Evolutionary conservation across 106 monocot species (phyloP).

Genomic region (Acorus gramineus): DNA sequence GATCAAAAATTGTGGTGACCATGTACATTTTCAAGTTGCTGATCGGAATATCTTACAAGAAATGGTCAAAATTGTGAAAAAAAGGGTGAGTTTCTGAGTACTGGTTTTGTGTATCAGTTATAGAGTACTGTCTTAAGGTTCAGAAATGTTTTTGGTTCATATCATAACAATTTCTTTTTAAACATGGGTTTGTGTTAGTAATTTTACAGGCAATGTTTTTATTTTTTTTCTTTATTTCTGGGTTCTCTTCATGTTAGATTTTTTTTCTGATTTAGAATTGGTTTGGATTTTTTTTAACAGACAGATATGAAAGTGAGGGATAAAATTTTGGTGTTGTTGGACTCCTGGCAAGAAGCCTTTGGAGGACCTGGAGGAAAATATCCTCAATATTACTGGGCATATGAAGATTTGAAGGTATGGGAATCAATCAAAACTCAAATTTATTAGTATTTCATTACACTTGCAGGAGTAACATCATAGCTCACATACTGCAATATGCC

Average conservation of each 20-base stretch:
- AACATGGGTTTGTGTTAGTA: not conserved
- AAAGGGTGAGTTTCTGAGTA: slow-evolving; percentile 45
- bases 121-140: not conserved
- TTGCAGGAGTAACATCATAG: too few relatives aligned
- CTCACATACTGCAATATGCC: too few relatives aligned
- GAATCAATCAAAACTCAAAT: too few relatives aligned
- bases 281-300: slow-evolving; percentile 12
- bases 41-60: slow-evolving; percentile 78
- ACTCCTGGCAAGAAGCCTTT: slow-evolving; percentile 95
- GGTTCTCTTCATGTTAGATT: not conserved
- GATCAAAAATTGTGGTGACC: slow-evolving; percentile 90
- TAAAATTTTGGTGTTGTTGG: slow-evolving; percentile 70
- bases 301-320: slow-evolving; percentile 81
- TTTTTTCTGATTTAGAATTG: too few relatives aligned
- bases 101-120: not conserved
- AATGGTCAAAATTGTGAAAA: slow-evolving; percentile 83
- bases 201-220: not conserved
- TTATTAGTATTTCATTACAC: too few relatives aligned
- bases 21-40: slow-evolving; percentile 76
- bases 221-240: too few relatives aligned
- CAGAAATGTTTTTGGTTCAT: not conserved
- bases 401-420: slow-evolving; percentile 62
- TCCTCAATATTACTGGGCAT: slow-evolving; percentile 83
- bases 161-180: too few relatives aligned
- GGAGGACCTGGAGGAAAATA: slow-evolving; percentile 75